phyloP scores from a whole-genome alignment of 345 rosid genomes.

The Lepidium aucheri region DNA sequence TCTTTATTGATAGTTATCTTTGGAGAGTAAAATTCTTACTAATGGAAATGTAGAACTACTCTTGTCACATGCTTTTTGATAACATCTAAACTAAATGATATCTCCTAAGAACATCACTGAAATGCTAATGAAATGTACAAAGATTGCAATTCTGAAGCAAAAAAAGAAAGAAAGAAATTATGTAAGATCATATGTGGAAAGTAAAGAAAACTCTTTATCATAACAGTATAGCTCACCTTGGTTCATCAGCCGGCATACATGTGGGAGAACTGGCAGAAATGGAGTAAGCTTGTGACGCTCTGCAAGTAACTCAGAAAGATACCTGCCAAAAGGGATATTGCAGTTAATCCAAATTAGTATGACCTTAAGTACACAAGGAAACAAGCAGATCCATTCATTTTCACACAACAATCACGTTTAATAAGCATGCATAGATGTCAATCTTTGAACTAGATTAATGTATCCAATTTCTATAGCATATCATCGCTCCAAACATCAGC shows the following conservation, averaged over 20 bases:
- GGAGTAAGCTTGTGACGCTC: constrained; percentile 77
- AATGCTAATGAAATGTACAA: background rate
- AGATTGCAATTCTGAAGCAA: background rate
- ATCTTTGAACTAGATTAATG: background rate
- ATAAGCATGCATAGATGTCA: background rate
- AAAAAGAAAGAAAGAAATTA: background rate
- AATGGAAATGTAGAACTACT: background rate
- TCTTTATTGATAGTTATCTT: background rate
- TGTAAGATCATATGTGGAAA: background rate
- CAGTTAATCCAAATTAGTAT: background rate
- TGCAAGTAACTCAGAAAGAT: constrained; percentile 66
- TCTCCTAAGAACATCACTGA: background rate
- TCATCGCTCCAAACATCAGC: background rate
- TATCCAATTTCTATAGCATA: background rate
- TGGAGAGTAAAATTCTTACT: background rate
- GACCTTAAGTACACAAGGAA: constrained; percentile 7
- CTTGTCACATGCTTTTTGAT: background rate
- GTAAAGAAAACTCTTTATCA: background rate
- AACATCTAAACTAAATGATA: constrained; percentile 1
- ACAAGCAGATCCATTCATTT: background rate
- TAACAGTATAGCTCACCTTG: constrained; percentile 53
- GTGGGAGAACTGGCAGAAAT: constrained; percentile 65
- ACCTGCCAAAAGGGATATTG: constrained; percentile 37
- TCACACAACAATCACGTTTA: background rate
- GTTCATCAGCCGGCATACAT: constrained; percentile 56